These are phyloP conservation scores for Candida oleophila DNA, from an alignment of 805 yeast genomes.

Conservation along the genomic window DNA sequence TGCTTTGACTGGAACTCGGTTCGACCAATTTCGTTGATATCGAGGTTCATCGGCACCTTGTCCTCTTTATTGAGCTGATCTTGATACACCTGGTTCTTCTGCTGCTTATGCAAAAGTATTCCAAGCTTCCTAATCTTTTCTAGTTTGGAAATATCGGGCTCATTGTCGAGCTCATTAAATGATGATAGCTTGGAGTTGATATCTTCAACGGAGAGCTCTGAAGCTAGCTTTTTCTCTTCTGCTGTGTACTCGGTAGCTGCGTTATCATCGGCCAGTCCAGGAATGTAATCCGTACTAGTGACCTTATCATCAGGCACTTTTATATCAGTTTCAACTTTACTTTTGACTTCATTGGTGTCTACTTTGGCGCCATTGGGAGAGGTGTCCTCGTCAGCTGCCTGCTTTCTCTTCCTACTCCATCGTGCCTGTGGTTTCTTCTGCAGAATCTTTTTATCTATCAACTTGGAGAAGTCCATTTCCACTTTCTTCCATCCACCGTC, in stretches of 20 bases:
- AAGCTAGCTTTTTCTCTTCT: constrained; percentile 10
- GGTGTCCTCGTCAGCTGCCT: constrained; percentile 5
- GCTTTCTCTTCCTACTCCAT: constrained; percentile 4
- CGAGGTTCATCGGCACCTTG: constrained; percentile 11
- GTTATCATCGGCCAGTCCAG: background rate
- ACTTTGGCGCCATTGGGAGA: background rate
- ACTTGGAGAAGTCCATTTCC: constrained; percentile 51
- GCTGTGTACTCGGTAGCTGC: constrained; percentile 8
- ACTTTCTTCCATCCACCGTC: background rate
- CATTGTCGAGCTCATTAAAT: constrained; percentile 14
- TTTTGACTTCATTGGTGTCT: constrained; percentile 4
- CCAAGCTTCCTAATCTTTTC: constrained; percentile 19
- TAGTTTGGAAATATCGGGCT: constrained; percentile 13
- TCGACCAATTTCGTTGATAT: constrained; percentile 31
- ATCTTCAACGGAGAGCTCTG: constrained; percentile 23
- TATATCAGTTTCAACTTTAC: constrained; percentile 6
- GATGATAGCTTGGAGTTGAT: constrained; percentile 18
- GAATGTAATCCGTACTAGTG: no score
- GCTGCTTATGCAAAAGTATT: constrained; percentile 14
- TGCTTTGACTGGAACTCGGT: constrained; percentile 21
- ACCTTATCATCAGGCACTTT: no score
- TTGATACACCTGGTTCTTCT: constrained; percentile 19
- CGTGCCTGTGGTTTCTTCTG: constrained; percentile 7
- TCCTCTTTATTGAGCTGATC: constrained; percentile 27
- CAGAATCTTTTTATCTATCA: constrained; percentile 48